A percentile compares a stretch with the other conserved stretches of the same genome.
Conservation (phyloP, 2,329 filamentous ascomycete genomes). For the Exophiala xenobiotica region DNA sequence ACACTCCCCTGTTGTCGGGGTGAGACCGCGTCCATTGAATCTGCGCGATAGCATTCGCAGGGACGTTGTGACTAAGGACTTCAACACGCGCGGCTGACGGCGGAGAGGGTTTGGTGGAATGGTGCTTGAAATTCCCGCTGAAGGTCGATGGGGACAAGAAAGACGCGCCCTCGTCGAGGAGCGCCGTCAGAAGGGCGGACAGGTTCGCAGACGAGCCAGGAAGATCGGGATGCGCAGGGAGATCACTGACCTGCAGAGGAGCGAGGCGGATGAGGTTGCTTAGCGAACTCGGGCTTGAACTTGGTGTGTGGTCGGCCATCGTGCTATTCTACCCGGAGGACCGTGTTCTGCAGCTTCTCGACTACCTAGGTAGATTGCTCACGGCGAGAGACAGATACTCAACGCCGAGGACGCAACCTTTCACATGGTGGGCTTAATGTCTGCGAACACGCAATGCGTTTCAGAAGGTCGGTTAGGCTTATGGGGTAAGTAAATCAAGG, state of each 20-base stretch:
- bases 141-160: constrained; percentile 26
- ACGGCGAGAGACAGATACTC: neutral
- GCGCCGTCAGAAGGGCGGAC: constrained; percentile 20
- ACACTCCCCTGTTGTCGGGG: neutral
- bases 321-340: neutral
- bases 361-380: neutral
- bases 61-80: constrained; percentile 18
- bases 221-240: constrained; percentile 27
- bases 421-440: neutral
- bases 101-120: constrained; percentile 24
- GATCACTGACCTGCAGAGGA: constrained; percentile 23
- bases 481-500: neutral
- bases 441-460: neutral
- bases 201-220: constrained; percentile 17
- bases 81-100: constrained; percentile 28
- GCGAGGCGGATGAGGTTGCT: constrained; percentile 29
- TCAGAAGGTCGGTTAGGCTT: neutral
- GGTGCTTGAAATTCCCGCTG: constrained; percentile 21
- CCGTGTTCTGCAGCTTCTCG: too few species aligned
- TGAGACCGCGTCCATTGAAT: constrained; percentile 15
- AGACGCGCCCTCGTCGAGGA: constrained; percentile 28
- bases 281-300: neutral
- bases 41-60: constrained; percentile 16
- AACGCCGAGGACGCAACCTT: neutral
- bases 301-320: neutral